Evolutionary conservation across 2,329 filamentous ascomycete genomes (phyloP), one percentile per base, ranked within the genome.

Genomic region (Elsinoe australis): DNA sequence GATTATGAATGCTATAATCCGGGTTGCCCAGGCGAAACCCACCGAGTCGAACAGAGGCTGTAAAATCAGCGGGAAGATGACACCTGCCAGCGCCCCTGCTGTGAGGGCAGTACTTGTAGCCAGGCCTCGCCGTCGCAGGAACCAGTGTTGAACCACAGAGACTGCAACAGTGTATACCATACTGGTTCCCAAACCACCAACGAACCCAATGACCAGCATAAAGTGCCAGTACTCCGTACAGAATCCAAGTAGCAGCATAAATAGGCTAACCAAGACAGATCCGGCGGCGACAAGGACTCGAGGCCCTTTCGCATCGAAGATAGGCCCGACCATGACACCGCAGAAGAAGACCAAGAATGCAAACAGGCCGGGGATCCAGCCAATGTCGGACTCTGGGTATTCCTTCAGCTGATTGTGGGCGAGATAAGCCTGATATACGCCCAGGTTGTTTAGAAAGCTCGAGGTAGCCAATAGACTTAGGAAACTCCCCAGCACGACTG

Each of bases 401-500:
- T 50, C 49, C 4, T 49, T 22, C 0, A 61, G 51, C 39, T 59
- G 57, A 33, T 59, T 39, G 2, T 50, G 50, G 0, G 52, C 53
- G 9, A 59, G 41, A 38, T 58, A 61, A 21, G 45, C 42, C 9
- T 54, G 51, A 3, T 55, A 39, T 1, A 56, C 47, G 3, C 55
- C 58, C 8, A 60, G 51, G n/a, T 54, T 57, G 32, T 61, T 61
- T 49, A 57, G 53, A 15, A 58, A 48, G 3, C 57, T 58, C 10
- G 92, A 77, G 1, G 79, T 77, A 5, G 83, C 79, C 55, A 85
- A 73, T 47, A 92, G 77, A 7, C 82, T 81, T 56, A 82, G 78
- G 70, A 87, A 94, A n/a, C 82, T 82, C 15, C 87, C 88, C 12
- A 90, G 67, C 3, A 95, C 86, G 22, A 94, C 87, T 3, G 85